These are phyloP conservation scores for Hypomyces rosellus DNA, from an alignment of 2,329 filamentous ascomycete genomes.

Conservation along the genomic window DNA sequence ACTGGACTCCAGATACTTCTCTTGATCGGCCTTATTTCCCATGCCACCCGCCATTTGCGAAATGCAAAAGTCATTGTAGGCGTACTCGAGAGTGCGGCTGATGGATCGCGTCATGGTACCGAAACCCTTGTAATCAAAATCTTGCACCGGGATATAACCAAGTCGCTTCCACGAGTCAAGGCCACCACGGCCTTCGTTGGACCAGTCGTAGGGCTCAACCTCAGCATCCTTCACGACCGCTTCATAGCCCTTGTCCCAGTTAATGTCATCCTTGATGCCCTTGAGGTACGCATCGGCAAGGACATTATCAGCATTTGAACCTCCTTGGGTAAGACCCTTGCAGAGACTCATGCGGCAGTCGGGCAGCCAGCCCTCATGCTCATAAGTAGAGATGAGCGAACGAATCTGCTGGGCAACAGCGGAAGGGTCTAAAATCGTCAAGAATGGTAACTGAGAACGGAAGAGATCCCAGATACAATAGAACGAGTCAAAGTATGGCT, in stretches of 20 bases:
- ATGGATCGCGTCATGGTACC: conserved; percentile 65
- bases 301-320: conserved; percentile 66
- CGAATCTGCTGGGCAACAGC: conserved; percentile 62
- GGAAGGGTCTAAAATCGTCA: conserved; percentile 60
- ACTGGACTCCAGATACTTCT: conserved; percentile 54
- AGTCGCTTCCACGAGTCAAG: conserved; percentile 65
- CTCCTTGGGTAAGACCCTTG: conserved; percentile 68
- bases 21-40: conserved; percentile 47
- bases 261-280: conserved; percentile 53
- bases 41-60: conserved; percentile 54
- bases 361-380: conserved; percentile 63
- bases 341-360: conserved; percentile 73
- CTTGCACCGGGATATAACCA: conserved; percentile 64
- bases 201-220: conserved; percentile 64
- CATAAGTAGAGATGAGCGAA: conserved; percentile 66
- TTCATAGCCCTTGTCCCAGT: conserved; percentile 62
- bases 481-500: conserved; percentile 70
- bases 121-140: conserved; percentile 60
- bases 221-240: conserved; percentile 69
- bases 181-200: conserved; percentile 63
- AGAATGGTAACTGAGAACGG: conserved; percentile 60
- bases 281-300: conserved; percentile 64
- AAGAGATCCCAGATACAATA: conserved; percentile 75
- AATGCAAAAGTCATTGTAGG: conserved; percentile 70
- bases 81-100: conserved; percentile 69